Base-by-base conservation (phyloP, 495 filamentous ascomycete genomes). In the Podospora didyma region DNA sequence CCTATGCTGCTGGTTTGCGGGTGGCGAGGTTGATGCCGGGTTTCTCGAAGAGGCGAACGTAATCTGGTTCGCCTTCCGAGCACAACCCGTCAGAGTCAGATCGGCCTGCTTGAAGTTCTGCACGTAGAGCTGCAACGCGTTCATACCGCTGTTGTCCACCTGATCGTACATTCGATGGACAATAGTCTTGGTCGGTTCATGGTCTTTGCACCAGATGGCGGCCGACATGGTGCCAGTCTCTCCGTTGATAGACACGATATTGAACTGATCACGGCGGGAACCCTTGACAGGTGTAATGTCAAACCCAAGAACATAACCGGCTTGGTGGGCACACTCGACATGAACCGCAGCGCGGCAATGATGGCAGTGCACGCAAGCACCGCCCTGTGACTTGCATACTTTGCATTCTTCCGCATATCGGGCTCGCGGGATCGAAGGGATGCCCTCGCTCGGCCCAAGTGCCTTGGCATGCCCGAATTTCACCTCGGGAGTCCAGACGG, bases 51-150 rank as follows among this genome's bases (percentile, higher is more conserved):
- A 73, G 12, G 69, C 69, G 20, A 75, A 53, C 17, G 70, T 71
- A 53, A 75, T 73, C 41, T 77, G 63, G 56, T 75, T 78, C 20
- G 95, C 93, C 66, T 96, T 97, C 20, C 94, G 86, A 42, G 92
- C 87, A 17, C 94, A 96, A 20, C 93, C 93, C 7, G 92, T 96
- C 52, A 96, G 72, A 17, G 88, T 82, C 20, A 93, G 79, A 62
- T 99, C 94, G 19, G 93, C 92, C 69, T 97, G 93, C 73, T 97
- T 99, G 77, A 89, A 96, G 42, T 87, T 92, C 51, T 82, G 82
- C 23, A 86, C 87, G 65, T 87, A 99, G 11, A 93, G 78, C 68
- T 96, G 92, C 17, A 99, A 75, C 16, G 89, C 93, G 57, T 85
- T 96, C 64, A 63, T 68, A 26, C 81, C 83, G 16, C 68, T 73